Evolutionary conservation across 2,329 filamentous ascomycete genomes (phyloP).

Genomic region (Botrytis squamosa): DNA sequence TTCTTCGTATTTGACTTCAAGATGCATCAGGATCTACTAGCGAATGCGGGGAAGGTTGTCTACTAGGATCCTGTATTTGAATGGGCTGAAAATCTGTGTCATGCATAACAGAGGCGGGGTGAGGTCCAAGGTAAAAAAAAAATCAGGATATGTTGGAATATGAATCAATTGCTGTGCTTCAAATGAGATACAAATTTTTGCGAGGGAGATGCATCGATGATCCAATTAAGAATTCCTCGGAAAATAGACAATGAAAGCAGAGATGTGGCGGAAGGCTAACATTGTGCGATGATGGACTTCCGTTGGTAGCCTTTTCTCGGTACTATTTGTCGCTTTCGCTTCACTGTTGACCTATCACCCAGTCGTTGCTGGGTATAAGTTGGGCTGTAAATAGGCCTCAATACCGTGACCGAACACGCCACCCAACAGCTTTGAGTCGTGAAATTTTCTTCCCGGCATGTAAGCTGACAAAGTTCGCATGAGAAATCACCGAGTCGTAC

Average conservation of each 20-base stretch:
- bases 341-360: not conserved
- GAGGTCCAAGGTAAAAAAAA: not conserved
- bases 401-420: constrained; percentile 5
- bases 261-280: not conserved
- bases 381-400: not conserved
- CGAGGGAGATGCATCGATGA: constrained; percentile 6
- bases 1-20: constrained; percentile 8
- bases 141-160: constrained; percentile 10
- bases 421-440: constrained; percentile 7
- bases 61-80: not conserved
- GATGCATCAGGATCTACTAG: not conserved
- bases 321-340: not conserved
- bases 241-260: not conserved
- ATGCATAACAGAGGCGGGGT: constrained; percentile 19
- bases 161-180: constrained; percentile 8
- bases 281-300: not conserved
- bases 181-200: not conserved
- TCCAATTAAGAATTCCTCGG: not conserved
- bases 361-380: constrained; percentile 5
- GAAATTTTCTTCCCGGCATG: not conserved
- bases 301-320: constrained; percentile 3
- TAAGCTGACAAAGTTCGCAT: constrained; percentile 4
- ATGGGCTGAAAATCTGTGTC: constrained; percentile 12
- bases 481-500: not conserved
- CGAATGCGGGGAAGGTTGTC: constrained; percentile 18